Conservation (phyloP, 495 filamentous ascomycete genomes). For the Neurospora sp. region DNA sequence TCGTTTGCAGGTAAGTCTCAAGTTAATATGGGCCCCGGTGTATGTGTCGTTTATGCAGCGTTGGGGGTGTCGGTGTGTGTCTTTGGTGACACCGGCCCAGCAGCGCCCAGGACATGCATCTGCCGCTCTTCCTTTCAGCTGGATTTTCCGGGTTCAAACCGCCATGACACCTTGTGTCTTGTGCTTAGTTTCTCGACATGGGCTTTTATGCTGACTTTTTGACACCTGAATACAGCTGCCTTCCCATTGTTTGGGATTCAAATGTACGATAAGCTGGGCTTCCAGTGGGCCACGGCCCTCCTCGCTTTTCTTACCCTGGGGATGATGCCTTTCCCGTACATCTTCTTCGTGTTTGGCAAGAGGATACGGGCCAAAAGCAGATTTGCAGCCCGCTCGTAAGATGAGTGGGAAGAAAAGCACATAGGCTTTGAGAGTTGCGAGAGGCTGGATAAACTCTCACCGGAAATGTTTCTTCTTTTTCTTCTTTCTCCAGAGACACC, state of each 20-base stretch:
- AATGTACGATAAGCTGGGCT: constrained; percentile 58
- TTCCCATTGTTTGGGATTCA: constrained; percentile 41
- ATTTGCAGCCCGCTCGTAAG: constrained; percentile 27
- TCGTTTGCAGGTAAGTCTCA: constrained; percentile 68
- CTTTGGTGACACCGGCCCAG: background rate
- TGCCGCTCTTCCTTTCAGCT: constrained; percentile 39
- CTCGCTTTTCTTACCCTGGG: constrained; percentile 58
- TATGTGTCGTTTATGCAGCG: background rate
- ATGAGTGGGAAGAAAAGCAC: background rate
- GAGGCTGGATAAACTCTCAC: background rate
- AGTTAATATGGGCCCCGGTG: constrained; percentile 9
- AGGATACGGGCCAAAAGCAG: constrained; percentile 38
- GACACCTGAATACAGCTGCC: constrained; percentile 26
- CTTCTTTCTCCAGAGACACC: background rate
- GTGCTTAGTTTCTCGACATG: constrained; percentile 28
- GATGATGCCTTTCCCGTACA: constrained; percentile 61
- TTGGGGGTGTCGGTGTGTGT: background rate
- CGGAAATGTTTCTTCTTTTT: background rate
- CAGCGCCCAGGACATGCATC: background rate
- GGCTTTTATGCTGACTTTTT: constrained; percentile 3
- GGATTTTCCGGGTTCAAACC: constrained; percentile 25
- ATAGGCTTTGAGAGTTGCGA: background rate
- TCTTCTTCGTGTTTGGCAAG: constrained; percentile 59
- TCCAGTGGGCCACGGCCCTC: constrained; percentile 62
- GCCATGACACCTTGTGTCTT: constrained; percentile 33